phyloP scores from a whole-genome alignment of 1,139 yeast species.

The Sugiyamaella neomexicana region DNA sequence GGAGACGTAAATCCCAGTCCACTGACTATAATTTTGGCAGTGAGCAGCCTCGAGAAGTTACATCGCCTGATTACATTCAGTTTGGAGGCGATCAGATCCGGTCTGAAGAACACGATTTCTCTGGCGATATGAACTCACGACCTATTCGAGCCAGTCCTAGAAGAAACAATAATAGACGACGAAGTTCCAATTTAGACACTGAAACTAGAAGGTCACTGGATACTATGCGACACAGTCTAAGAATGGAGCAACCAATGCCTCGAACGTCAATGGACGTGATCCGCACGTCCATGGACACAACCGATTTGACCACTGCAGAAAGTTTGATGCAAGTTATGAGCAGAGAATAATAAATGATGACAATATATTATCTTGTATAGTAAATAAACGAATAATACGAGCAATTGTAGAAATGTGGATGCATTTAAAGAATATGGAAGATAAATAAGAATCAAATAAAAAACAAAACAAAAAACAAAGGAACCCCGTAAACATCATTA shows the following conservation, averaged over 20 bases:
- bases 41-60: constrained; percentile 16
- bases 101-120: constrained; percentile 17
- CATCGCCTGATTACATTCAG: constrained; percentile 20
- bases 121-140: constrained; percentile 3
- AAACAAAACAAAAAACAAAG: neutral
- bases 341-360: constrained; percentile 16
- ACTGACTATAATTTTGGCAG: constrained; percentile 15
- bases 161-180: constrained; percentile 11
- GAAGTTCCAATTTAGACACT: constrained; percentile 9
- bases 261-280: constrained; percentile 32
- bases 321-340: constrained; percentile 32
- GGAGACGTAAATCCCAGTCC: constrained; percentile 16
- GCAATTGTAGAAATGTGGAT: neutral
- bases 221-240: constrained; percentile 25
- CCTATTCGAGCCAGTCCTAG: constrained; percentile 5
- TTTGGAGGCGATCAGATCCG: constrained; percentile 18
- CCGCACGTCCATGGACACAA: constrained; percentile 35
- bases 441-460: neutral
- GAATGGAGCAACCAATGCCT: constrained; percentile 35
- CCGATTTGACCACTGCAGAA: constrained; percentile 36
- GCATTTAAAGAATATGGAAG: neutral
- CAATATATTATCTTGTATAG: constrained; percentile 16
- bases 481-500: neutral
- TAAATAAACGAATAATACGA: constrained; percentile 4
- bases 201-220: constrained; percentile 28